A percentile compares a stretch with the other conserved stretches of the same genome.
These are phyloP conservation scores for Trichoderma parareesei DNA, from an alignment of 495 filamentous ascomycete genomes.

Conservation along the genomic window DNA sequence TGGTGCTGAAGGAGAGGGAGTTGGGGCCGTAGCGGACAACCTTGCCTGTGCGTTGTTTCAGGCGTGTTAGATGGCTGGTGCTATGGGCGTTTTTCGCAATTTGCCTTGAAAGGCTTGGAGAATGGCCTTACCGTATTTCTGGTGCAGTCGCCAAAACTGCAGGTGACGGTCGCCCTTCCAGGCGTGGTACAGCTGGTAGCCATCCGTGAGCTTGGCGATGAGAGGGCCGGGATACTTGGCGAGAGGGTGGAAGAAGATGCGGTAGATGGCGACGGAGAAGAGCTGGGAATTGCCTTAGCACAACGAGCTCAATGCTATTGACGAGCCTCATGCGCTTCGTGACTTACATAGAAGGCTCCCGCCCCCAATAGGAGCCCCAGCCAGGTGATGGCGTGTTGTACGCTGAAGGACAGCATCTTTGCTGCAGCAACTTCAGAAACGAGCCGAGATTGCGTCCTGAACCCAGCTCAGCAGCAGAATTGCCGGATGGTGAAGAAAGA, in stretches of 20 bases:
- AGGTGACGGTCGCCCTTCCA: conserved; percentile 53
- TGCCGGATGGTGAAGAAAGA: not conserved
- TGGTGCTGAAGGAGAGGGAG: conserved; percentile 47
- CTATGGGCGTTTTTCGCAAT: not conserved
- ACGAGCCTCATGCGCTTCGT: not conserved
- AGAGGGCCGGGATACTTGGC: conserved; percentile 60
- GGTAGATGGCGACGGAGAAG: conserved; percentile 36
- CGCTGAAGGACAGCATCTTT: not conserved
- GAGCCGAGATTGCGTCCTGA: not conserved
- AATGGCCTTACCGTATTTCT: conserved; percentile 42
- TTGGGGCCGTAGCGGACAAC: conserved; percentile 56
- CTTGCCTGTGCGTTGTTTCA: conserved; percentile 23
- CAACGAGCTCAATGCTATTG: not conserved
- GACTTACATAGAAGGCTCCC: conserved; percentile 9
- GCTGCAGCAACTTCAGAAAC: not conserved
- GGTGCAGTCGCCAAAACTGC: conserved; percentile 47
- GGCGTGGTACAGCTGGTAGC: conserved; percentile 48
- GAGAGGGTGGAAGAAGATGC: conserved; percentile 54
- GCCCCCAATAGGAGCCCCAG: conserved; percentile 7
- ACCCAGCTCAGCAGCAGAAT: not conserved
- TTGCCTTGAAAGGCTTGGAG: too few species aligned
- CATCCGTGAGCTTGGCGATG: conserved; percentile 48
- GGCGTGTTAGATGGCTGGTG: conserved; percentile 11
- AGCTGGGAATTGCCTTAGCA: conserved; percentile 20
- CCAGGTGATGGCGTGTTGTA: not conserved